phyloP scores from a whole-genome alignment of 108 stramenopile species.

The Tribonema minus region DNA sequence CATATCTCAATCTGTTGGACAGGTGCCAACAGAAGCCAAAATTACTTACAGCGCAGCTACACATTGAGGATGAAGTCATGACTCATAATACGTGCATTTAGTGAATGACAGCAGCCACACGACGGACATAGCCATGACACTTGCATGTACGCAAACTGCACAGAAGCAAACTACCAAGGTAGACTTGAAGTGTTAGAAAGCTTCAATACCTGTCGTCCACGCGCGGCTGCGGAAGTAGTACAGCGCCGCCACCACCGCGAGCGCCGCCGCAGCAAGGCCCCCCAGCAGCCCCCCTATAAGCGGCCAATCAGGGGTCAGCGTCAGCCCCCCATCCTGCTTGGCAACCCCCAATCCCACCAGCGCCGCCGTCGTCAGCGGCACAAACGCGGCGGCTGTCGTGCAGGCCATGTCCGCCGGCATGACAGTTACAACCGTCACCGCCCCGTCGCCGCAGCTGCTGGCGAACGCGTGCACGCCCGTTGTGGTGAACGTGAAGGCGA shows the following conservation, averaged over 20 bases:
- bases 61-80: too few species aligned
- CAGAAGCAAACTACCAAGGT: too few species aligned
- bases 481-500: constrained; percentile 57
- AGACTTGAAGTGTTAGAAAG: too few species aligned
- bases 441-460: constrained; percentile 14
- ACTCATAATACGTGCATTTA: too few species aligned
- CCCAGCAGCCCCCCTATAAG: constrained; percentile 48
- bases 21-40: too few species aligned
- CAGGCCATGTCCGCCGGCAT: constrained; percentile 52
- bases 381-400: constrained; percentile 57
- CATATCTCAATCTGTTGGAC: too few species aligned
- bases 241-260: constrained; percentile 41
- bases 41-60: too few species aligned
- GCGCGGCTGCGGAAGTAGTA: constrained; percentile 59
- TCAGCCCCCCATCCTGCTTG: constrained; percentile 36
- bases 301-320: constrained; percentile 62
- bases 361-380: constrained; percentile 51
- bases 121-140: too few species aligned
- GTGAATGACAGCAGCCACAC: too few species aligned
- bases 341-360: constrained; percentile 44
- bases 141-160: too few species aligned
- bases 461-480: constrained; percentile 62
- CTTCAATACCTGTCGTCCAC: constrained; percentile 26
- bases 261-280: background rate
- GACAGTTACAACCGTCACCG: constrained; percentile 49